Base-by-base conservation (phyloP, 2,329 filamentous ascomycete genomes). In the Elsinoe batatas region DNA sequence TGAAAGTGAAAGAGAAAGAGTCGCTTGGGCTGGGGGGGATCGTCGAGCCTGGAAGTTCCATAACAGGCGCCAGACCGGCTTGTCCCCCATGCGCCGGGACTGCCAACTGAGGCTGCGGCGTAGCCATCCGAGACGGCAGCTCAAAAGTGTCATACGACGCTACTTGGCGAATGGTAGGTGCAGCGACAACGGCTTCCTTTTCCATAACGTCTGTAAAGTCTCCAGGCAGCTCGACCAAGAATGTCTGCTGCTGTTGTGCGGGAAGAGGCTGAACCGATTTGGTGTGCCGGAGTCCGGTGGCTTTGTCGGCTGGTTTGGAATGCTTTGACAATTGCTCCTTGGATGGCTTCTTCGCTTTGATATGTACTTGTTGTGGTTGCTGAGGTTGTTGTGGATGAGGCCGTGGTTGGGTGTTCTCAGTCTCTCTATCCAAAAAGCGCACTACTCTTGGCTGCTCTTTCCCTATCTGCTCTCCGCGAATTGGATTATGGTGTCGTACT, bases 31-130 rank as follows among this genome's bases (percentile, higher is more conserved):
- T 51, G n/a, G 47, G 47, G 5, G 47, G 47, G 32, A 51, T 38
- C n/a, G 47, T 55, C 15, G 53, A 55, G 38, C 53, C 53, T 35
- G 53, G 53, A 30, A 55, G 53, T 37, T 55, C 53, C 37, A 55
- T 55, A 22, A 55, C 53, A 22, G 53, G 40, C 12, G 38, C 53
- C 12, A 55, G 53, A 47, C 32, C 38, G 15, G 47, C 47, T 35
- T 51, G 47, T 30, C 26, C 26, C 12, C 47, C 35, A 38, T 51
- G n/a, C 20, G 47, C 47, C 5, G 47, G 35, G 26, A 17, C 30
- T 7, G 47, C 35, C 11, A 33, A 51, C 47, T 37, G 32, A 12
- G 47, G 47, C 33, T 37, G 32, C 30, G 47, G 47, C n/a, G 47
- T 51, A 17, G 47, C 47, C 26, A 46, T 22, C 3, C 40, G 53